Evolutionary conservation across 108 stramenopile species (phyloP), one percentile per base, ranked within the genome.

Genomic region (Pseudonitzschia multiseries): DNA sequence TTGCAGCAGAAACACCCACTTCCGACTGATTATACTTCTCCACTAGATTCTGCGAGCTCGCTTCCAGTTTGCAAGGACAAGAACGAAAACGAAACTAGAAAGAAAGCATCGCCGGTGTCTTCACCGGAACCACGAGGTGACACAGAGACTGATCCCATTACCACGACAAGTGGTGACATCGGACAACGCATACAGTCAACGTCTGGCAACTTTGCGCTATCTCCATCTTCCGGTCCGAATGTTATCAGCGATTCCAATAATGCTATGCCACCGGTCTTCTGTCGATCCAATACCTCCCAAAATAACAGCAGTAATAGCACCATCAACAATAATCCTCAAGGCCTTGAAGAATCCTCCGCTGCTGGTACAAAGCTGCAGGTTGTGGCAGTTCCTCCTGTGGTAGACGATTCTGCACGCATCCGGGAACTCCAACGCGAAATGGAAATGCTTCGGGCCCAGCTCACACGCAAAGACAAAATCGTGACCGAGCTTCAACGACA

Each of bases 401-500:
- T 48, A 48, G 46, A 48, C 12, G 17, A 48, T 48, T 48, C 46
- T 48, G 66, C 24, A 6, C 69, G 56, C 8, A 50, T 71, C 5
- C 6, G 36, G 4, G 61, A 69, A 40, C 41, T 84, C 8, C 57
- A 80, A 50, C 72, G 42, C 21, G 83, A 84, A 53, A 20, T 84
- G 22, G 72, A 69, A 71, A 44, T 70, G 12, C 44, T 81, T 43
- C 63, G 74, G 17, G 31, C 57, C 8, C 74, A 81, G 36, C 67
- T 84, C 1, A 51, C 73, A 4, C 63, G 77, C 15, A 84, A 84
- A 46, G 74, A 84, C 54, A 80, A 72, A 57, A 65, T 69, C 8
- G 57, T 81, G 14, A 43, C 75, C 13, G 86, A 91, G 26, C 65
- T 87, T 44, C 75, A 86, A 36, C 69, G 76, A 56, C 78, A 79